Conservation (phyloP, 352 stramenopile genomes). For the Blastocystis sp. region DNA sequence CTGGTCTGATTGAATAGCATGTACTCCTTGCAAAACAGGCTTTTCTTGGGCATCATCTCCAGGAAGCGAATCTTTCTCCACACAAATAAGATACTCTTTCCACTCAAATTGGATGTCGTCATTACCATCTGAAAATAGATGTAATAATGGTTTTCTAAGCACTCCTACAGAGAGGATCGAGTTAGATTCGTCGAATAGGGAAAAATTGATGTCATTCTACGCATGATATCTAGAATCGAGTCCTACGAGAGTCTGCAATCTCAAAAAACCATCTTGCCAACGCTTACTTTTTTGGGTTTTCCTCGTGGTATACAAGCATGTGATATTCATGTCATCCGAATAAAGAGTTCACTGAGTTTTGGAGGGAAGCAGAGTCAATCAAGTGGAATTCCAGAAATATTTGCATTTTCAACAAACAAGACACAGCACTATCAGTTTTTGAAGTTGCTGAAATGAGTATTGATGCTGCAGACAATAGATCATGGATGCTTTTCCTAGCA, state of each 20-base stretch:
- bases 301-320: constrained; percentile 26
- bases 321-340: not conserved
- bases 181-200: not conserved
- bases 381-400: not conserved
- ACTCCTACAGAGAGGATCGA: not conserved
- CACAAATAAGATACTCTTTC: constrained; percentile 19
- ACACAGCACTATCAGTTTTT: not conserved
- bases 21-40: not conserved
- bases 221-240: not conserved
- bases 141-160: not conserved
- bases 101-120: constrained; percentile 12
- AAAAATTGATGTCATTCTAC: not conserved
- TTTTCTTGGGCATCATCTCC: not conserved
- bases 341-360: not conserved
- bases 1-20: not conserved
- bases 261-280: constrained; percentile 23
- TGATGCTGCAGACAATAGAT: not conserved
- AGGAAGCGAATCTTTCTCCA: not conserved
- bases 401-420: not conserved
- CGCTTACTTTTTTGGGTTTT: constrained; percentile 51
- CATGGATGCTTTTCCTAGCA: not conserved
- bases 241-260: not conserved
- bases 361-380: not conserved
- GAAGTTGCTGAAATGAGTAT: not conserved
- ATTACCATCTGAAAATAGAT: not conserved